A percentile compares a stretch with the other conserved stretches of the same genome.
Evolutionary conservation across 441 rosid genomes (phyloP).

Genomic region (Eutrema salsugineum): DNA sequence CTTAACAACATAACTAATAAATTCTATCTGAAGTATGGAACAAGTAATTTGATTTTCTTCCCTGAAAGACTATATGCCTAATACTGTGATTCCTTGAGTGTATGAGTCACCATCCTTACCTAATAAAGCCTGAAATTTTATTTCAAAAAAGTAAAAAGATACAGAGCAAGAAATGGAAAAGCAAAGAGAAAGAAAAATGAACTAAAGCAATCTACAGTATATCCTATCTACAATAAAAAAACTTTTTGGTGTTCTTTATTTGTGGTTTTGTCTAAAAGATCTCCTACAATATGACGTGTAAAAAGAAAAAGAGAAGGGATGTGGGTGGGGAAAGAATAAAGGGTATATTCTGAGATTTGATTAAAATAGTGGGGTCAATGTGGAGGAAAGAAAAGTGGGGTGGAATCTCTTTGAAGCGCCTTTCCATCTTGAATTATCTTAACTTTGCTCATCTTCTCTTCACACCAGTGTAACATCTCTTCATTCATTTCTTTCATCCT

Average conservation of each 20-base stretch:
- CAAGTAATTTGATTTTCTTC: background rate
- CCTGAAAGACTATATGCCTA: background rate
- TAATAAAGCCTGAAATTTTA: constrained; percentile 8
- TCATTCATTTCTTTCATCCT: constrained; percentile 70
- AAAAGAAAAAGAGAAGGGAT: background rate
- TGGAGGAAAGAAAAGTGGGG: constrained; percentile 88
- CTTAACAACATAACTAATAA: background rate
- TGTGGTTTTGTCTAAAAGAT: constrained; percentile 23
- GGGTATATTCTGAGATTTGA: constrained; percentile 47
- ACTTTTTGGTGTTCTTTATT: constrained; percentile 21
- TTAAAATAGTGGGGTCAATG: constrained; percentile 50
- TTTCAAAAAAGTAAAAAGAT: constrained; percentile 2
- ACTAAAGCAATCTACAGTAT: constrained; percentile 27
- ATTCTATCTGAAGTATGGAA: background rate
- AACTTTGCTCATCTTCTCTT: constrained; percentile 94
- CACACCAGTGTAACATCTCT: constrained; percentile 88
- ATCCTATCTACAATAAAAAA: constrained; percentile 22
- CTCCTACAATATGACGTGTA: constrained; percentile 28
- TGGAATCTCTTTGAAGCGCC: constrained; percentile 75
- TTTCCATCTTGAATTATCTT: constrained; percentile 57
- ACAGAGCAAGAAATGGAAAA: constrained; percentile 17
- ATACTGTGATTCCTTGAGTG: constrained; percentile 27
- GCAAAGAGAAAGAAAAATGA: constrained; percentile 21
- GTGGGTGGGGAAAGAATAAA: constrained; percentile 32
- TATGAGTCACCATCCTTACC: constrained; percentile 21